These are phyloP conservation scores for Grifola frondosa DNA, from an alignment of 1,284 basidiomycete genomes.

Conservation along the genomic window DNA sequence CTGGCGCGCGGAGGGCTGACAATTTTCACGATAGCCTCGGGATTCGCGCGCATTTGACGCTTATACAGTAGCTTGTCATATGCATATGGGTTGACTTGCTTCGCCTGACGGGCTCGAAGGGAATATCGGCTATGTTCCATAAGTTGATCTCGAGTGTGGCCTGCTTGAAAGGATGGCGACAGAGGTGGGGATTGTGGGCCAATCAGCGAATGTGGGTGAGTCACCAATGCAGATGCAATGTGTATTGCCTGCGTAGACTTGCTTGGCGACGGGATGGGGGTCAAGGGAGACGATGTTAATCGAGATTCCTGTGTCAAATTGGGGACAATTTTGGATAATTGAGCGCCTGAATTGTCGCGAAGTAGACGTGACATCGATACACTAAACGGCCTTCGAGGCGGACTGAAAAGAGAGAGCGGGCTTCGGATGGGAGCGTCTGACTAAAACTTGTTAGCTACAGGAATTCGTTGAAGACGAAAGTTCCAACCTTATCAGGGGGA, in stretches of 20 bases:
- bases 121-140: conserved; percentile 22
- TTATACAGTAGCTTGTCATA: conserved; percentile 27
- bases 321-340: not conserved
- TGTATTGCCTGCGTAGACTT: not conserved
- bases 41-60: conserved; percentile 24
- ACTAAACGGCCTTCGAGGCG: not conserved
- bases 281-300: conserved; percentile 14
- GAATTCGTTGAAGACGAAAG: not conserved
- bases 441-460: not conserved
- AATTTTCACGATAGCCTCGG: conserved; percentile 28
- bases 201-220: too few relatives aligned
- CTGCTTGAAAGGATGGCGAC: too few relatives aligned
- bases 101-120: conserved; percentile 22
- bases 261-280: conserved; percentile 11
- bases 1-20: conserved; percentile 15
- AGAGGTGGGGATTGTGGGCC: not conserved
- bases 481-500: not conserved
- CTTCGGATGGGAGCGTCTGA: not conserved
- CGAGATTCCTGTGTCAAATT: too few relatives aligned
- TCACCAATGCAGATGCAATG: not conserved
- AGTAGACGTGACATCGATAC: not conserved
- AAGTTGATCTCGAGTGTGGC: too few relatives aligned
- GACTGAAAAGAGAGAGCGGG: conserved; percentile 3
- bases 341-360: not conserved
- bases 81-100: conserved; percentile 26